Evolutionary conservation across 306 rosid genomes (phyloP).

Genomic region (Rubus parviflorus): DNA sequence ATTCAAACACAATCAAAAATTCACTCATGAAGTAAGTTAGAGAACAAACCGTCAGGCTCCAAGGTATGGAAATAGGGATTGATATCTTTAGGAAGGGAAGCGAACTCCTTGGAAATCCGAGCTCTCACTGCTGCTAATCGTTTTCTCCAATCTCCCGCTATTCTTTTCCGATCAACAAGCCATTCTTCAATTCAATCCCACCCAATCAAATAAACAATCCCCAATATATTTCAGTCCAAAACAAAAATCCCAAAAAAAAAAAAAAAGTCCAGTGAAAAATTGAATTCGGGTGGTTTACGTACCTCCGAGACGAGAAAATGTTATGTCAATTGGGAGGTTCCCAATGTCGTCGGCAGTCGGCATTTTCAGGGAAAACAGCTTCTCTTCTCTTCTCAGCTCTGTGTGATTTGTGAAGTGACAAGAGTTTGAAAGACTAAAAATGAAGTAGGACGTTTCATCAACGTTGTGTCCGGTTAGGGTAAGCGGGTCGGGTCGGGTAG

Average conservation of each 20-base stretch:
- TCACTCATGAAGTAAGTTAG: not conserved
- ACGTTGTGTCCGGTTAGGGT: not conserved
- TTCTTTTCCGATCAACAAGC: conserved; percentile 89
- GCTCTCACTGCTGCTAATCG: conserved; percentile 64
- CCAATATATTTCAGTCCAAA: not conserved
- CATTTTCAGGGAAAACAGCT: conserved; percentile 41
- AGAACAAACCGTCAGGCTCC: conserved; percentile 60
- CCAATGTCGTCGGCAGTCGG: conserved; percentile 67
- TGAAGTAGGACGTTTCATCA: not conserved
- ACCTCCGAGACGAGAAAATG: conserved; percentile 97
- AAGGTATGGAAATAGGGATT: conserved; percentile 73
- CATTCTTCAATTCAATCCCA: conserved; percentile 58
- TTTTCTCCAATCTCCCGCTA: conserved; percentile 88
- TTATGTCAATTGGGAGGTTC: conserved; percentile 82
- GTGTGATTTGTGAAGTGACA: not conserved
- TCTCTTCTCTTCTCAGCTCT: not conserved
- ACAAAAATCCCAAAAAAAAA: not conserved
- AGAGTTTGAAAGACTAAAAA: not conserved
- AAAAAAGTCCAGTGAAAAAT: not conserved
- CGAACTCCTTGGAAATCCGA: conserved; percentile 71
- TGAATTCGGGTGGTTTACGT: not conserved
- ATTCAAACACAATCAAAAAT: not conserved
- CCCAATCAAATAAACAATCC: conserved; percentile 1
- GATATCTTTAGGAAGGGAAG: conserved; percentile 71
- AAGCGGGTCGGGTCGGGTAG: not conserved